Evolutionary conservation across 768 basidiomycete species (phyloP), one percentile per base, ranked within the genome.

Genomic region (Termitomyces sp.): DNA sequence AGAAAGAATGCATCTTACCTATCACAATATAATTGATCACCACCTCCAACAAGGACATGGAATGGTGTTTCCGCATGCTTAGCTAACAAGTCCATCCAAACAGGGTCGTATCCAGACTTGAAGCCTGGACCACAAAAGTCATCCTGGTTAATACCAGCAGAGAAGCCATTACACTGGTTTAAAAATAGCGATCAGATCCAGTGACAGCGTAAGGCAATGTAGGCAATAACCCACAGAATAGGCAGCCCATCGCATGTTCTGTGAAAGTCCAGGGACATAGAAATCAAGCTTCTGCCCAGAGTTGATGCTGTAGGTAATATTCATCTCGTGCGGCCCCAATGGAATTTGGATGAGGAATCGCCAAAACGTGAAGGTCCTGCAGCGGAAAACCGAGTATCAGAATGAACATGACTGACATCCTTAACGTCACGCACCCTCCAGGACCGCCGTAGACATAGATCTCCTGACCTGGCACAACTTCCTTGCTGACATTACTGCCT

Each of bases 11-110:
- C 17, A 25, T 65, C 84, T 43, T 63, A 87, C 88, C 78, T 75
- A 62, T 94, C 92, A 60, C 91, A 92, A 65, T 94, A 97, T 17
- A 97, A 77, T 68, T 96, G 95, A 69, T 96, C 94, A 11, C 95
- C 94, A 19, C 96, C 96, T 17, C 96, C 96, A 6, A 97, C 87
- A 35, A 98, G 78, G n/a, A 78, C 84, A 65, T 99, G 96, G 68
- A 94, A 94, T 0, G 96, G 95, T 56, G 76, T 74, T 65, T 84
- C 81, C 2, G 81, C 77, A 64, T 98, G 97, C 64, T 89, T 86
- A 42, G 82, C 74, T 25, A 98, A 81, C n/a, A 99, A 73, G 72
- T 99, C 95, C 59, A 85, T 79, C 96, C 96, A 99, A 11, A 98
- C 83, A 7, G 92, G 93, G 68, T 95, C 95, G 63, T 89, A 92